Percentiles rank a stretch among this genome's conserved stretches.
Evolutionary conservation across 2,329 filamentous ascomycete species (phyloP).

Genomic region (Fusarium sp.): DNA sequence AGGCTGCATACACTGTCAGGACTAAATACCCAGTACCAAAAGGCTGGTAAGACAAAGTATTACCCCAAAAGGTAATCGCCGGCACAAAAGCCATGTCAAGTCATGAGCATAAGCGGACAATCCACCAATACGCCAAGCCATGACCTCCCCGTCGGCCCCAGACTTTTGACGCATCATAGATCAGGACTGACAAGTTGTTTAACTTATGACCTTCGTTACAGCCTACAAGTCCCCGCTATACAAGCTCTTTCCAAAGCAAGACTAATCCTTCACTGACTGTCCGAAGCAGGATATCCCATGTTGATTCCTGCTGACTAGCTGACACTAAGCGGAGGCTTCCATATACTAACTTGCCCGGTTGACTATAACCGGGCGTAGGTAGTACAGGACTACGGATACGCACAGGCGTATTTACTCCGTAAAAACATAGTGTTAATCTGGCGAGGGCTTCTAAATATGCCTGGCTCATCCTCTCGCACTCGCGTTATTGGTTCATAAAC

Average conservation of each 20-base stretch:
- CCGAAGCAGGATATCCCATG: constrained; percentile 3
- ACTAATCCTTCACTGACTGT: constrained; percentile 5
- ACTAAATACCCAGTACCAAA: background rate
- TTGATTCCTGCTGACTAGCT: constrained; percentile 33
- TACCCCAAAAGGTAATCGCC: constrained; percentile 33
- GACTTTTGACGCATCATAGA: constrained; percentile 15
- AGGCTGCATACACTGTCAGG: constrained; percentile 8
- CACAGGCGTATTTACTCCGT: background rate
- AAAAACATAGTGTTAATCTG: background rate
- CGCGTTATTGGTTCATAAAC: constrained; percentile 8
- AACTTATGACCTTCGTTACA: background rate
- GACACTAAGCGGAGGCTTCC: constrained; percentile 6
- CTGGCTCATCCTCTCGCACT: background rate
- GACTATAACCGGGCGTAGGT: constrained; percentile 9
- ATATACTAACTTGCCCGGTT: background rate
- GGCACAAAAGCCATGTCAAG: background rate
- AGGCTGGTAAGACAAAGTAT: constrained; percentile 18
- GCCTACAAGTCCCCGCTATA: background rate
- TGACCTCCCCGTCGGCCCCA: background rate
- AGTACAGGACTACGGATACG: background rate
- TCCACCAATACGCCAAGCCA: constrained; percentile 11
- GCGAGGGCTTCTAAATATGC: background rate
- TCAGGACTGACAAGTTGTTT: background rate
- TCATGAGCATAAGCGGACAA: constrained; percentile 13
- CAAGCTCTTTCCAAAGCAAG: constrained; percentile 11